Evolutionary conservation across 352 stramenopile species (phyloP), one percentile per base, ranked within the genome.

Genomic region (Blastocystis sp.): DNA sequence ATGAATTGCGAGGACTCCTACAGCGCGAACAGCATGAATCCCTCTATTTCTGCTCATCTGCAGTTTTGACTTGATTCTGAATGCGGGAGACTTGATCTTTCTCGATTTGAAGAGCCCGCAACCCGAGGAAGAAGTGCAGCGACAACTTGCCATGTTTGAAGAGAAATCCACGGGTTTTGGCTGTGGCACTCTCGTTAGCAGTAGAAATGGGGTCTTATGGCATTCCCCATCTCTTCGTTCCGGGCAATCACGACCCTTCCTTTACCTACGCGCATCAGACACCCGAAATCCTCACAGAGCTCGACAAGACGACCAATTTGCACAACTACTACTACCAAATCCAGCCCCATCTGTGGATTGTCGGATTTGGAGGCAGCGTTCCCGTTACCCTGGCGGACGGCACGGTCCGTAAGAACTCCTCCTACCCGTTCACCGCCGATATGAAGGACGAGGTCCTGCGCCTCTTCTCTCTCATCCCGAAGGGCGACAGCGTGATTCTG

Each of bases 401-500:
- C 9, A 48, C 21, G 14, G 1, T 28, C n/a, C 7, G 19, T 11
- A 17, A 38, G 2, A 21, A 52, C n/a, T 43, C 34, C 19, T 45
- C 48, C 3, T 84, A 53, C 56, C 74, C 74, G 11, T 76, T 56
- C 21, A 48, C 19, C 14, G 34, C 11, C 17, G 74, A 84, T 38
- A 69, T 84, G 40, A 28, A 34, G n/a, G 56, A 84, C 34, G 74
- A 84, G 52, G 34, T 84, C 10, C 28, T 19, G 14, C 14, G 14
- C 17, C n/a, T 84, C 17, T 56, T 84, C 28, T 41, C 74, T 5
- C n/a, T 84, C 28, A 70, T 84, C 2, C 74, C 74, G n/a, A 69
- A 84, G 21, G 56, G 61, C 10, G 74, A 84, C 23, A 53, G 66
- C n/a, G 56, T 69, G 1, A 84, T 84, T 70, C 34, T 84, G 45